Evolutionary conservation across 169 alveolate species (phyloP), one percentile per base, ranked within the genome.

Genomic region (Cryptosporidium viatorum): DNA sequence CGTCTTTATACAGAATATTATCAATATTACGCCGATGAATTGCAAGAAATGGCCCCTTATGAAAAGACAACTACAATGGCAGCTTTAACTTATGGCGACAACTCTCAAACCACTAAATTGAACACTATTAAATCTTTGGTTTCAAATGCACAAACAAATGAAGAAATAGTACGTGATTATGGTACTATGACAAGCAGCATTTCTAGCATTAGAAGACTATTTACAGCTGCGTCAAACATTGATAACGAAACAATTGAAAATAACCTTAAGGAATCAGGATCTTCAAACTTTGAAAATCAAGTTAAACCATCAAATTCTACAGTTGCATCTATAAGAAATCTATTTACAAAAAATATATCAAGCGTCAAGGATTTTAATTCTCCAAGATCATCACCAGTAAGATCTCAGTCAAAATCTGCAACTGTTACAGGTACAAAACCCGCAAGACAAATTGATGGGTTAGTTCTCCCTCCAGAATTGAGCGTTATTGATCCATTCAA

Each of bases 1-100:
- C 74, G 80, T 60, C 68, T 80, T 14, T 80, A 80, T 67, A 65
- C 51, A 8, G 89, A 65, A 41, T 80, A 80, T 48, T 80, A 80
- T 65, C 89, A 80, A 37, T 80, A 80, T 29, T 80, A 80, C 21
- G 74, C 75, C 5, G 75, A 65, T 62, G 89, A 80, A 59, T 65
- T 80, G 62, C 89, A 80, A 41, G 75, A 80, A 37, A 80, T 80
- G 89, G 23, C 89, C 9, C 80, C 89, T 3, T 80, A 80, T 62
- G 89, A 80, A 65, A 80, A 80, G 41, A 59, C 75, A 12, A 80
- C 89, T 14, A 80, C 75, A 62, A 80, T 80, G 89, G 89, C 89
- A 26, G 89, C 89, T 16, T 48, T 80, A n/a, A 80, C 89, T 33
- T 80, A 80, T 43, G 89, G 89, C 18, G 89, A 80, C 39, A 80